Conservation (phyloP, 2,329 filamentous ascomycete species). For the Cercospora nicotianae region DNA sequence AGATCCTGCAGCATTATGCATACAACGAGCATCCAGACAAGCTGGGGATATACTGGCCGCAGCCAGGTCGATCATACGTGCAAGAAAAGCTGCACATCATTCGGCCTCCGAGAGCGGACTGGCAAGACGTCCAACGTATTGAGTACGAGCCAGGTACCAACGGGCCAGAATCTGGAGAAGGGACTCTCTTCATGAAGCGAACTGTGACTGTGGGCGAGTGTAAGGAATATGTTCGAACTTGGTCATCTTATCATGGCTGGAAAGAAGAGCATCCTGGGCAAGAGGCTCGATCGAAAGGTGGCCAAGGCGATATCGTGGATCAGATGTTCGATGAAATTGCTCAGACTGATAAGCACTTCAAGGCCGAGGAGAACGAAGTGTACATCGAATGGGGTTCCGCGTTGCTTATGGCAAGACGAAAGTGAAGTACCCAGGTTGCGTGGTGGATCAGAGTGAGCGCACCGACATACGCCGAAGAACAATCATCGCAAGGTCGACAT, state of each 20-base stretch:
- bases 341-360: slow-evolving; percentile 54
- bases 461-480: not conserved
- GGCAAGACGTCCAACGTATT: slow-evolving; percentile 54
- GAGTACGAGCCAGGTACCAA: slow-evolving; percentile 58
- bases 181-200: slow-evolving; percentile 55
- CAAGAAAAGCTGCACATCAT: slow-evolving; percentile 55
- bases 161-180: slow-evolving; percentile 43
- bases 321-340: slow-evolving; percentile 61
- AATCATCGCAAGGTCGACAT: not conserved
- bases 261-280: slow-evolving; percentile 54
- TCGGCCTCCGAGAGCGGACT: slow-evolving; percentile 53
- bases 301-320: slow-evolving; percentile 63
- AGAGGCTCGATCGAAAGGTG: slow-evolving; percentile 55
- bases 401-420: slow-evolving; percentile 57
- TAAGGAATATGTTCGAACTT: slow-evolving; percentile 63
- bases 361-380: slow-evolving; percentile 52
- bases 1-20: slow-evolving; percentile 56
- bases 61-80: slow-evolving; percentile 59
- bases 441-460: not conserved
- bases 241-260: slow-evolving; percentile 62
- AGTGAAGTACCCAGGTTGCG: slow-evolving; percentile 5
- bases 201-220: slow-evolving; percentile 58
- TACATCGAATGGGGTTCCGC: slow-evolving; percentile 63
- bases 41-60: slow-evolving; percentile 62
- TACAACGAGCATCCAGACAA: slow-evolving; percentile 53